Percentiles rank a stretch among this genome's conserved stretches.
These are phyloP conservation scores for Leccinum pachyderme DNA, from an alignment of 1,284 basidiomycete genomes.

Conservation along the genomic window DNA sequence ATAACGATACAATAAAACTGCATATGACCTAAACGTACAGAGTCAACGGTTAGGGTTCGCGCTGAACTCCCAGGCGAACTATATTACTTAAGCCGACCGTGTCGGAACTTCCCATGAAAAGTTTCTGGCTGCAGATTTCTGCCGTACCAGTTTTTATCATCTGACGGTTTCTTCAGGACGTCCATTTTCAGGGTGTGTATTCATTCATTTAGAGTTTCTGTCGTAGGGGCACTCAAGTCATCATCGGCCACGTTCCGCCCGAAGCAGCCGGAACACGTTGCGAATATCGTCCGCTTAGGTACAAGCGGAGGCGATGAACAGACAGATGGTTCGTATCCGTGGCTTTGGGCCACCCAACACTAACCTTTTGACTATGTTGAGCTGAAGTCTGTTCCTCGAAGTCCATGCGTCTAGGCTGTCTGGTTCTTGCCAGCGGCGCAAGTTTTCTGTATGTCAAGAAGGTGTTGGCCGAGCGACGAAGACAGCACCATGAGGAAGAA, in stretches of 20 bases:
- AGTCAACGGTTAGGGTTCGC: not conserved
- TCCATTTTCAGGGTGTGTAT: conserved; percentile 16
- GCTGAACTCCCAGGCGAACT: not conserved
- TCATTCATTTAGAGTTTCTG: conserved; percentile 2
- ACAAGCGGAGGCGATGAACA: conserved; percentile 14
- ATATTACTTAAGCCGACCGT: not conserved
- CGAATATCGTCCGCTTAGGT: not conserved
- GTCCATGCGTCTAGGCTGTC: conserved; percentile 25
- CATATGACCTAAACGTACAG: not conserved
- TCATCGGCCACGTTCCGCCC: not conserved
- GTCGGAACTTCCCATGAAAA: not conserved
- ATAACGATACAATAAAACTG: not conserved
- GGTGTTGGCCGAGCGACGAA: conserved; percentile 28
- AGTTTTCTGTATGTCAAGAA: conserved; percentile 33
- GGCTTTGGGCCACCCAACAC: not conserved
- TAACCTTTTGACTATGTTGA: not conserved
- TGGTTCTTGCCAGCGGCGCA: conserved; percentile 29
- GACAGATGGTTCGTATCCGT: conserved; percentile 18
- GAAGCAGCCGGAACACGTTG: not conserved
- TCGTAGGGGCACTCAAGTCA: not conserved
- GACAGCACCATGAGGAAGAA: conserved; percentile 21
- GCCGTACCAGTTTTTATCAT: conserved; percentile 3
- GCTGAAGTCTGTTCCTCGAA: conserved; percentile 6
- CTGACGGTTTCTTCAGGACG: not conserved
- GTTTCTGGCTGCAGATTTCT: not conserved